Evolutionary conservation across 768 basidiomycete species (phyloP).

Genomic region (Suillus spraguei): DNA sequence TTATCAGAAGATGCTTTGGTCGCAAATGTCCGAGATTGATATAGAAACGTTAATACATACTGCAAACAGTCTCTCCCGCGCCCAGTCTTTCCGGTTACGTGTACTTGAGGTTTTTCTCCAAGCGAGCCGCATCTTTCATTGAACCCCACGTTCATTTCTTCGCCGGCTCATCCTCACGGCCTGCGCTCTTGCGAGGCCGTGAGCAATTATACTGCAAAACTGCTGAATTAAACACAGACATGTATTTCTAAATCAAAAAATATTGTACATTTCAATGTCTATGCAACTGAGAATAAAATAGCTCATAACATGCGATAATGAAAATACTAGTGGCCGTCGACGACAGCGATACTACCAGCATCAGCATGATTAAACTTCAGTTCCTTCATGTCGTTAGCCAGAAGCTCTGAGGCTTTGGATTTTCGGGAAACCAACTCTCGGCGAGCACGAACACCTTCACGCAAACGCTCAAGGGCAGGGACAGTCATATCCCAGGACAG

Average conservation of each 20-base stretch:
- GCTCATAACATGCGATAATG: neutral
- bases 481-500: slow-evolving; percentile 90
- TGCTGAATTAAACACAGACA: neutral
- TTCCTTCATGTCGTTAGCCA: slow-evolving; percentile 13
- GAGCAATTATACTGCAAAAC: neutral
- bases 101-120: no score
- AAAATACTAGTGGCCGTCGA: neutral
- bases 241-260: neutral
- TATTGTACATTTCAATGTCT: neutral
- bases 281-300: neutral
- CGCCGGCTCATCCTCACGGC: no score
- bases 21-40: neutral
- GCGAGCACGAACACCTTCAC: slow-evolving; percentile 86
- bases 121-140: no score
- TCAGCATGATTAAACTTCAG: slow-evolving; percentile 17
- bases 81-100: no score
- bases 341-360: slow-evolving; percentile 13
- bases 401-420: slow-evolving; percentile 17
- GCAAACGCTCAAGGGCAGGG: slow-evolving; percentile 76
- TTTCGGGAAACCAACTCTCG: slow-evolving; percentile 48
- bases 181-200: no score
- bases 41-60: no score
- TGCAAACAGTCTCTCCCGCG: no score
- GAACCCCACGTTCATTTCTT: no score
- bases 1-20: neutral